Evolutionary conservation across 2,329 filamentous ascomycete species (phyloP), one percentile per base, ranked within the genome.

Genomic region (Chaetomiaceae sp.): DNA sequence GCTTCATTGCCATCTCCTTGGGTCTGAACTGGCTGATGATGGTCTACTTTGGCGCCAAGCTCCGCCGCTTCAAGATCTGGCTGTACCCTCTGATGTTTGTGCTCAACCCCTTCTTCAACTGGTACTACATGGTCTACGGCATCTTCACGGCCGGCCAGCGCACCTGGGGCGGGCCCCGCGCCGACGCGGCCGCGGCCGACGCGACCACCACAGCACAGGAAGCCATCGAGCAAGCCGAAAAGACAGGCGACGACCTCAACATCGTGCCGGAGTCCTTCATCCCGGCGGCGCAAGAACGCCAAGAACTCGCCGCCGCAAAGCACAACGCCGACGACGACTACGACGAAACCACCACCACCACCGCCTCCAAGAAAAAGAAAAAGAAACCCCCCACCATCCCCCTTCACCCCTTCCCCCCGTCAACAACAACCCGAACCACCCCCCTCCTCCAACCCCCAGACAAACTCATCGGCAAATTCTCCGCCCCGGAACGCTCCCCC

Each of bases 41-140:
- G 92, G 73, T 97, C 55, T 97, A 96, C 73, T 96, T 97, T 67
- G 92, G 89, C 20, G 79, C 85, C 49, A 90, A 89, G 69, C 79
- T 97, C 43, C 84, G 85, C 54, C 81, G 93, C 10, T 96, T 86
- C 74, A 97, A 99, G 74, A 87, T 95, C 55, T 92, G 89, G 85
- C 75, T 97, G 5, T 97, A 97, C 65, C 92, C 92, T 0, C 62
- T 97, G 56, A 96, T 97, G 90, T 97, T 96, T 66, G 71, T 96
- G 41, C 68, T 96, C 56, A 97, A 96, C 64, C 92, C 93, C 0
- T 95, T 97, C 65, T 91, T 96, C 77, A 97, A 97, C 70, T 97
- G 92, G 92, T 81, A 89, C 52, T 97, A 97, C 72, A 96, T 96
- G 87, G 86, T 96, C 2, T 96, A 96, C 67, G 91, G 90, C 39